phyloP scores from a whole-genome alignment of 352 stramenopile species.

The Peronospora belbahrii region DNA sequence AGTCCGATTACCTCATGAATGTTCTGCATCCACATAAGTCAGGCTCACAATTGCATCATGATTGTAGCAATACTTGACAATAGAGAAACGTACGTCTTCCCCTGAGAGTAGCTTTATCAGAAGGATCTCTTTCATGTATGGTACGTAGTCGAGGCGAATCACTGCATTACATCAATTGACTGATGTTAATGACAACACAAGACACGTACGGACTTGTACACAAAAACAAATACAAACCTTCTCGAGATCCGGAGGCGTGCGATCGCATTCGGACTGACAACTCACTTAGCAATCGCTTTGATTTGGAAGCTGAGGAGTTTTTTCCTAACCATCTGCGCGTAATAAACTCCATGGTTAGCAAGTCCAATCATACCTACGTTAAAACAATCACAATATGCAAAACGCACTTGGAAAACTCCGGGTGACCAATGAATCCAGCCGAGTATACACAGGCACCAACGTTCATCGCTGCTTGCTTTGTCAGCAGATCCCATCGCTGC shows the following conservation, averaged over 20 bases:
- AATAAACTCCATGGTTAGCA: conserved; percentile 19
- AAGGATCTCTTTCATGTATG: conserved; percentile 87
- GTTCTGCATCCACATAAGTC: conserved; percentile 29
- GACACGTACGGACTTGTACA: not conserved
- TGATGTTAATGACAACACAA: conserved; percentile 1
- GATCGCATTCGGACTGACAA: conserved; percentile 92
- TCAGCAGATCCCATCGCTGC: conserved; percentile 93
- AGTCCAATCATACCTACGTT: not conserved
- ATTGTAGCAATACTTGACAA: not conserved
- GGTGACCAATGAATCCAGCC: conserved; percentile 82
- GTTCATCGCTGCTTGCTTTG: conserved; percentile 87
- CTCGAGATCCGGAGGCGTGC: conserved; percentile 74
- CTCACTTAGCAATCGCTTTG: conserved; percentile 91
- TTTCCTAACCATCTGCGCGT: conserved; percentile 93
- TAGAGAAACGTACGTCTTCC: conserved; percentile 44
- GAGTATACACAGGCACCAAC: conserved; percentile 79
- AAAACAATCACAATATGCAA: not conserved
- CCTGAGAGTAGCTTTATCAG: conserved; percentile 66
- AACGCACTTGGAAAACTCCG: conserved; percentile 85
- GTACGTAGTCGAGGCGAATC: conserved; percentile 83
- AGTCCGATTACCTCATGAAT: conserved; percentile 89
- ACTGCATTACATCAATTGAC: conserved; percentile 28
- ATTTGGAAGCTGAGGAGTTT: conserved; percentile 94
- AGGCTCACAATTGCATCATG: not conserved
- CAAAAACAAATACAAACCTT: conserved; percentile 47